Evolutionary conservation across 768 basidiomycete genomes (phyloP), one percentile per base, ranked within the genome.

Genomic region (Calocybe indica): DNA sequence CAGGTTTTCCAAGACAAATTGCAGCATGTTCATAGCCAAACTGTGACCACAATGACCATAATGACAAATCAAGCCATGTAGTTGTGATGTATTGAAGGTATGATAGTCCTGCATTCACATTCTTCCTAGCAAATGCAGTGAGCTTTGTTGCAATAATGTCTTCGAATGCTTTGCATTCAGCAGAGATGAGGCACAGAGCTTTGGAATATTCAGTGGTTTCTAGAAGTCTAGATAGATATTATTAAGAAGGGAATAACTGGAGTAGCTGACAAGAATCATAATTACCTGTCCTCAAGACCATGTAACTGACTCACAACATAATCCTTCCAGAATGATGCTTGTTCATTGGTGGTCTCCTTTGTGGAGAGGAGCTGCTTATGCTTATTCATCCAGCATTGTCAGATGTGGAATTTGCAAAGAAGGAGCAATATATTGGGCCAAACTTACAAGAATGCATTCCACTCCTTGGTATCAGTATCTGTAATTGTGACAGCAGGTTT

Each of bases 401-500:
- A 56, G n/a, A 66, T 32, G 46, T 71, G 70, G 46, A 70, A 71
- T 37, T 60, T 58, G 57, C 70, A 72, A 7, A 71, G 50, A 44
- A 30, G 69, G 61, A 6, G 32, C n/a, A 22, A 2, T 22, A 22
- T 22, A 2, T 22, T 22, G 1, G 60, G 56, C 46, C 52, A 67
- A 5, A 70, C 59, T 15, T 11, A 14, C 7, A 66, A 29, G 5
- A 71, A 59, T 4, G 66, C 65, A 7, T 48, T 58, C 5, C 62
- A 58, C 46, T 70, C 66, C 43, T 58, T 64, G 1, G 47, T 37
- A 45, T 71, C 66, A 2, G 65, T 71, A 47, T 69, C 65, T 8
- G 68, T 69, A 14, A 63, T 61, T 13, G 49, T 53, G 37, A 59
- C 55, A 11, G 12, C 36, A 4, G 61, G 59, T 6, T 40, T 28